Conservation (phyloP, 2,329 filamentous ascomycete genomes). For the Exophiala calicioides region DNA sequence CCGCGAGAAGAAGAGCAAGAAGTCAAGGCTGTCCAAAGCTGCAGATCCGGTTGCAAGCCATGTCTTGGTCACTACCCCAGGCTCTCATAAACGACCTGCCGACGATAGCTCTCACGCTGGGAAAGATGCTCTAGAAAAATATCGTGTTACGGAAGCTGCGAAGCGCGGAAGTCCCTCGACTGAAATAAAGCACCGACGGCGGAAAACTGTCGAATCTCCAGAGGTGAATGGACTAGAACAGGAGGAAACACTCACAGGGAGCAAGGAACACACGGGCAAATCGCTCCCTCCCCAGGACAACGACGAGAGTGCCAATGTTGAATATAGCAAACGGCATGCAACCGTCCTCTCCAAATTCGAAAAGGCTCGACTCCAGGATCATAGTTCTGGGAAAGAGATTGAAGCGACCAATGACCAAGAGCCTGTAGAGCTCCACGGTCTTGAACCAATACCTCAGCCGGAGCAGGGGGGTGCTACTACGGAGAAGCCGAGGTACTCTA, state of each 20-base stretch:
- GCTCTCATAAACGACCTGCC: too few relatives aligned
- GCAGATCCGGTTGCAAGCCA: neutral
- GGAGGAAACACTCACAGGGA: conserved; percentile 3
- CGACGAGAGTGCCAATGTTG: conserved; percentile 42
- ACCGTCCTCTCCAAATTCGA: conserved; percentile 35
- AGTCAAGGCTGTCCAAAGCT: conserved; percentile 39
- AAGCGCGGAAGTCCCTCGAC: neutral
- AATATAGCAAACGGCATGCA: conserved; percentile 28
- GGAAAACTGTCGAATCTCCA: conserved; percentile 28
- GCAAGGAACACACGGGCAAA: conserved; percentile 20
- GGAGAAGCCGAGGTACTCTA: conserved; percentile 69
- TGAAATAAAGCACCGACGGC: conserved; percentile 32
- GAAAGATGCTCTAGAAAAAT: conserved; percentile 14
- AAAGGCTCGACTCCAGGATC: conserved; percentile 26
- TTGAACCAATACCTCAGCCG: conserved; percentile 81
- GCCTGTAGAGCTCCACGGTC: conserved; percentile 55
- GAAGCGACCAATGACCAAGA: conserved; percentile 21
- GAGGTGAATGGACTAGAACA: conserved; percentile 16
- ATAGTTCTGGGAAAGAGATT: neutral
- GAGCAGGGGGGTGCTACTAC: conserved; percentile 52
- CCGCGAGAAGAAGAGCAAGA: conserved; percentile 40
- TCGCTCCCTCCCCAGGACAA: conserved; percentile 33
- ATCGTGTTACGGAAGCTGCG: conserved; percentile 19
- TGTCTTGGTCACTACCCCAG: too few relatives aligned
- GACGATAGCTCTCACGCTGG: conserved; percentile 14